These are phyloP conservation scores for Phytopythium boreale DNA, from an alignment of 352 stramenopile species.

Conservation along the genomic window DNA sequence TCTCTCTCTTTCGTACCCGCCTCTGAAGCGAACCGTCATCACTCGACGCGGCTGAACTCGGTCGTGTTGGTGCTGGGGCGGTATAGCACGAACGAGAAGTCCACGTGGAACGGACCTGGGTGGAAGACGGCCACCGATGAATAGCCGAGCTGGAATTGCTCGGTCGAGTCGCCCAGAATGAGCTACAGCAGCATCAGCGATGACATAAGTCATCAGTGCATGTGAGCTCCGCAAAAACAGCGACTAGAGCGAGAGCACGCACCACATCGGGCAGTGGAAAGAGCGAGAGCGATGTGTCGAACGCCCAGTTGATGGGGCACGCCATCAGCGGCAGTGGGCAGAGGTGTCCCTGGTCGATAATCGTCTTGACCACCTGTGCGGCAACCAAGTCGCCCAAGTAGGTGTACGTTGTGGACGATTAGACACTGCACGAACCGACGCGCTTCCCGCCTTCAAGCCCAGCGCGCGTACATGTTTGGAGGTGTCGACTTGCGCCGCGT, in stretches of 20 bases:
- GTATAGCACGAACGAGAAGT: constrained; percentile 87
- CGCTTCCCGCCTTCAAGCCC: not conserved
- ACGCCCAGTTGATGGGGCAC: constrained; percentile 93
- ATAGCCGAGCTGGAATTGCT: constrained; percentile 84
- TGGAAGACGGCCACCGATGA: constrained; percentile 80
- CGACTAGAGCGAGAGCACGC: not conserved
- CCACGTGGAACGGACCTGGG: constrained; percentile 76
- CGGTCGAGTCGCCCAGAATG: constrained; percentile 77
- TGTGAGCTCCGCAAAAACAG: not conserved
- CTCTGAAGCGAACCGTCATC: not conserved
- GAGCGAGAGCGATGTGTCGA: constrained; percentile 89
- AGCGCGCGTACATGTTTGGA: constrained; percentile 69
- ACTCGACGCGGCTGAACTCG: constrained; percentile 84
- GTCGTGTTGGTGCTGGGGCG: constrained; percentile 79
- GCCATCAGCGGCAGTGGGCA: constrained; percentile 85
- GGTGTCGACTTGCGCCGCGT: constrained; percentile 52
- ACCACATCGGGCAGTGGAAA: constrained; percentile 92
- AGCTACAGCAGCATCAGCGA: constrained; percentile 20
- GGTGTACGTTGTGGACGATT: constrained; percentile 4
- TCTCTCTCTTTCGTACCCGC: not conserved
- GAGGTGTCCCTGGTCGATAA: constrained; percentile 94
- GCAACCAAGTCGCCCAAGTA: not conserved
- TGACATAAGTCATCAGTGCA: not conserved
- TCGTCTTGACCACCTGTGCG: constrained; percentile 71
- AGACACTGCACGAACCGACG: not conserved